These are phyloP conservation scores for Beauveria varroae DNA, from an alignment of 2,329 filamentous ascomycete species.

Conservation along the genomic window DNA sequence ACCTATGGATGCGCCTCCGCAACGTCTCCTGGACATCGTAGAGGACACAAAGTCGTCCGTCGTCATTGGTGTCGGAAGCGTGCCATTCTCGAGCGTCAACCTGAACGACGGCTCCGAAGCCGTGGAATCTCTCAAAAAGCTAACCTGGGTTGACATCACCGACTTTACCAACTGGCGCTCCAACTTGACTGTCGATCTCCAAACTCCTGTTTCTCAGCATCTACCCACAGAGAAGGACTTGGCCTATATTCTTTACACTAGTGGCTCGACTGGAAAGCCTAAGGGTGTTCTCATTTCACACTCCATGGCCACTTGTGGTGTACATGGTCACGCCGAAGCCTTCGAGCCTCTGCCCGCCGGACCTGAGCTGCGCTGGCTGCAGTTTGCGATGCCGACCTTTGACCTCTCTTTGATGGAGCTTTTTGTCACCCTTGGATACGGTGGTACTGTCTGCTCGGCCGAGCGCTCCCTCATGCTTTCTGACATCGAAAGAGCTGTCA, in stretches of 20 bases:
- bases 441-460: constrained; percentile 11
- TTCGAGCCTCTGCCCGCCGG: constrained; percentile 6
- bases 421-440: constrained; percentile 8
- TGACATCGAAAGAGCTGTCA: constrained; percentile 9
- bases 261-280: constrained; percentile 40
- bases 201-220: not conserved
- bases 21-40: constrained; percentile 8
- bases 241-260: constrained; percentile 35
- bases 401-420: constrained; percentile 12
- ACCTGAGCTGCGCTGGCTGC: constrained; percentile 9
- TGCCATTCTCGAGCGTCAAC: constrained; percentile 21
- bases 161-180: constrained; percentile 10
- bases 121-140: not conserved
- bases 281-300: constrained; percentile 68
- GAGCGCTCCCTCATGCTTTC: constrained; percentile 12
- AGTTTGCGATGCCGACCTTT: constrained; percentile 11
- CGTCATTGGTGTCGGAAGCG: constrained; percentile 14
- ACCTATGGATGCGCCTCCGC: constrained; percentile 7
- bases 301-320: constrained; percentile 32
- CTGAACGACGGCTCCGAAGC: constrained; percentile 7
- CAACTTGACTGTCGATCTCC: constrained; percentile 6
- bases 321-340: constrained; percentile 8
- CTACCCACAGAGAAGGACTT: constrained; percentile 21
- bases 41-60: constrained; percentile 6
- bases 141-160: constrained; percentile 6